Evolutionary conservation across 306 rosid genomes (phyloP), one percentile per base, ranked within the genome.

Genomic region (Luffa acutangula): DNA sequence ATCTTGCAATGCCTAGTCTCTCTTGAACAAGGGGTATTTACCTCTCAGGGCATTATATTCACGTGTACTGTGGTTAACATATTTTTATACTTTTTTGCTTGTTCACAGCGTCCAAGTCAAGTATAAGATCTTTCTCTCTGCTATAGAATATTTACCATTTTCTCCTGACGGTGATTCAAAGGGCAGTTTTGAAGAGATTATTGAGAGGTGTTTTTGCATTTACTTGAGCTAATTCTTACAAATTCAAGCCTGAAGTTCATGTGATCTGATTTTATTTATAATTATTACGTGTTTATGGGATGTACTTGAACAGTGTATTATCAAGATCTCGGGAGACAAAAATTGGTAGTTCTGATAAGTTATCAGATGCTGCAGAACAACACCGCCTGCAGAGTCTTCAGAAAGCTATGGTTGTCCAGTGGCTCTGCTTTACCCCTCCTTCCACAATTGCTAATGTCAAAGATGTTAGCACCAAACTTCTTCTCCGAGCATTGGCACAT

Each of bases 391-490:
- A 93, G 84, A 89, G 94, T 88, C 97, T 95, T 87, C 88, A 91
- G 76, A 95, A 93, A 84, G 99, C 99, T 78, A 86, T 90, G 93
- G 97, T 86, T 83, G 86, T 90, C 85, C 97, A 95, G 84, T 95
- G 99, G 99, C 97, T 95, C 67, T 95, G 99, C 89, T 95, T 95
- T 84, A 95, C 97, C 48, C 97, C 97, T 42, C 99, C 97, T 36
- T 95, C 99, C 4, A 95, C 97, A 84, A 89, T 95, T 70, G 53
- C 86, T 52, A 79, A 95, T 86, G 91, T 91, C 42, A 76, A 88
- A 81, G 97, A 88, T 80, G 90, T 84, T 79, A 85, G 97, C 74
- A 85, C 82, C 83, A 91, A 88, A 80, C 97, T 91, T 73, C 97
- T 95, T 81, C 82, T 90, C 64, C 91, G 90, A 81, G 98, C 97